Percentiles rank a stretch among this genome's conserved stretches.
These are phyloP conservation scores for Colletotrichum aenigma DNA, from an alignment of 2,329 filamentous ascomycete species.

Conservation along the genomic window DNA sequence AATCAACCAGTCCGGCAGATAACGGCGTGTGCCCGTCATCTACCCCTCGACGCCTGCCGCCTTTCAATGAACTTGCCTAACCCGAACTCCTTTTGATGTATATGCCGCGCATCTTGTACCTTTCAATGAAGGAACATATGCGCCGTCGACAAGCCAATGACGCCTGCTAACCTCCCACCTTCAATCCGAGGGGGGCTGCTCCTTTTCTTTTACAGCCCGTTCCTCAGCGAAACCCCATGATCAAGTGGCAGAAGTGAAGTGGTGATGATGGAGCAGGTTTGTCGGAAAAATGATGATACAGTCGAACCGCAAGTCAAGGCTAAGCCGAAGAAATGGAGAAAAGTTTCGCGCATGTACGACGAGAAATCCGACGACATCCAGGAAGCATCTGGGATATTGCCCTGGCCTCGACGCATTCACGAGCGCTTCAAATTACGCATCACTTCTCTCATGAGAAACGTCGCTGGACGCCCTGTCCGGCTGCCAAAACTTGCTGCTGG, in stretches of 20 bases:
- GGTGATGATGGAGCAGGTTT: background rate
- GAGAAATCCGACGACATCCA: background rate
- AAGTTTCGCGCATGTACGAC: background rate
- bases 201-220: conserved; percentile 1
- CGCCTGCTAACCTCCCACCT: conserved; percentile 4
- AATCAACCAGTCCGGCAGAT: conserved; percentile 22
- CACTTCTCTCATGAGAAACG: conserved; percentile 57
- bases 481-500: conserved; percentile 58
- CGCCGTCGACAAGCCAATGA: conserved; percentile 12
- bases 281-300: conserved; percentile 19
- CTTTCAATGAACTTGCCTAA: conserved; percentile 32
- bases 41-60: conserved; percentile 11
- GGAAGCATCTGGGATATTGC: background rate
- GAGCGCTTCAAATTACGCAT: background rate
- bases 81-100: conserved; percentile 48
- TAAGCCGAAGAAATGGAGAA: background rate
- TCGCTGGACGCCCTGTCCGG: conserved; percentile 57
- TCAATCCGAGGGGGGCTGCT: background rate
- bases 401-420: background rate
- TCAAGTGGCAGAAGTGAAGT: background rate
- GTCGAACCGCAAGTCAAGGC: background rate
- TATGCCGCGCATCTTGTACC: conserved; percentile 37
- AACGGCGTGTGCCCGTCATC: background rate
- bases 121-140: conserved; percentile 12
- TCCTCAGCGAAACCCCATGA: background rate